Base-by-base conservation (phyloP, 257 asterid species). In the Forsythia suspensa region DNA sequence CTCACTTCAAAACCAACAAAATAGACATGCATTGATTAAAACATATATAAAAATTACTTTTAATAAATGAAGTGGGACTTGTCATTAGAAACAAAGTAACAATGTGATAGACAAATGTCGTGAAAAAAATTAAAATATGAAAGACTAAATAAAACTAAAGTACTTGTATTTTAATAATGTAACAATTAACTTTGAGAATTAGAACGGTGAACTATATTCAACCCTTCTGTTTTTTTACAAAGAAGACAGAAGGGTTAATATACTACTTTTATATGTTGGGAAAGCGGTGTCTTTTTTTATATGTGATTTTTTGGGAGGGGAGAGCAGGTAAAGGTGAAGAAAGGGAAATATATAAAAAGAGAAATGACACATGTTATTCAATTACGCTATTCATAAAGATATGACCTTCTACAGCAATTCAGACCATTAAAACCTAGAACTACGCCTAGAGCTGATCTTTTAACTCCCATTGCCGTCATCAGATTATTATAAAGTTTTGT, bases 1-100 rank as follows among this genome's bases (percentile, higher is more conserved):
- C 46, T 21, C 76, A 80, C 66, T 21, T 67, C 57, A 59, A 37
- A 38, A 77, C 21, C 43, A 72, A 70, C 43, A 70, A 74, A 40
- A 59, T 42, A 38, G 57, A 9, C 38, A 39, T 70, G 40, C 59
- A 70, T 52, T 6, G 63, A 55, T 9, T 37, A 77, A 72, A 48
- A n/a, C 42, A 71, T 6, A 36, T 55, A 11, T 15, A 71, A 48
- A n/a, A 57, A 20, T 67, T 67, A 41, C 18, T 18, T 61, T 9
- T 61, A 61, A 61, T 21, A 20, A 20, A 20, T 20, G 8, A 61
- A 21, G 6, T 21, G 37, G 68, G 38, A 6, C 6, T 21, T 61
- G 16, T 29, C 16, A 46, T 5, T 4, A 39, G 40, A 0, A 51
- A 12, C 4, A 16, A 24, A 51, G 36, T 16, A 36, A 52, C 36